Evolutionary conservation across 2,329 filamentous ascomycete genomes (phyloP).

Genomic region (Xylariaceae sp.): DNA sequence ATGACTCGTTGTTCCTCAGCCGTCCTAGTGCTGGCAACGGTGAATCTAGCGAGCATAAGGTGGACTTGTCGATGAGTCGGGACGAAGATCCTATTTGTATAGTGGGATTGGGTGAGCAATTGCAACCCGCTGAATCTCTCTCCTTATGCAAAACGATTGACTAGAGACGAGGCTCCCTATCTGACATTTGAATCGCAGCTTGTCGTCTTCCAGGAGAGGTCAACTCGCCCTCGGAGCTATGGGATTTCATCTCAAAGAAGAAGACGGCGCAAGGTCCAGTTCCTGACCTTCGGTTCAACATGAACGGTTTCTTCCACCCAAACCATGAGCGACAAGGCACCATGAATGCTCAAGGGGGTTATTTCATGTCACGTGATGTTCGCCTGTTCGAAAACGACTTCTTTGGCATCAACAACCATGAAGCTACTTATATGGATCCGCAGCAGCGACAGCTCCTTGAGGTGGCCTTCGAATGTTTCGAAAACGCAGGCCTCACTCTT

Average conservation of each 20-base stretch:
- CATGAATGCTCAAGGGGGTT: constrained; percentile 17
- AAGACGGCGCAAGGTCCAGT: constrained; percentile 15
- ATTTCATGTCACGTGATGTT: constrained; percentile 23
- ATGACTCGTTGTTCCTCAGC: too few relatives aligned
- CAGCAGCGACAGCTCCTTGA: constrained; percentile 32
- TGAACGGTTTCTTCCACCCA: constrained; percentile 17
- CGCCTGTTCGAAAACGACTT: constrained; percentile 8
- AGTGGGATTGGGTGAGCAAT: constrained; percentile 1
- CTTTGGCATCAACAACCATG: constrained; percentile 8
- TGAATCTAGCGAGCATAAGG: too few relatives aligned
- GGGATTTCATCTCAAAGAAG: constrained; percentile 19
- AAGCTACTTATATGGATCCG: constrained; percentile 25
- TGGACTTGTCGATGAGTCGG: too few relatives aligned
- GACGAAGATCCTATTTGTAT: constrained; percentile 1
- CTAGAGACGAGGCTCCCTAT: too few relatives aligned
- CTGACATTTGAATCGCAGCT: constrained; percentile 2
- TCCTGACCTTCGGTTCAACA: constrained; percentile 17
- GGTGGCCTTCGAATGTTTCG: constrained; percentile 30
- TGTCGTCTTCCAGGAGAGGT: constrained; percentile 22
- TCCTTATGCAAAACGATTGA: too few relatives aligned
- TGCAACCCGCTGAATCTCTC: too few relatives aligned
- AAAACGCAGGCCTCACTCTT: constrained; percentile 14
- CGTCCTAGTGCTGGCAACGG: too few relatives aligned
- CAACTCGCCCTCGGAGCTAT: constrained; percentile 13
- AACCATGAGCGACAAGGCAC: constrained; percentile 10